These are phyloP conservation scores for Oryza rufipogon DNA, from an alignment of 176 grass and related monocot genomes.

Conservation along the genomic window DNA sequence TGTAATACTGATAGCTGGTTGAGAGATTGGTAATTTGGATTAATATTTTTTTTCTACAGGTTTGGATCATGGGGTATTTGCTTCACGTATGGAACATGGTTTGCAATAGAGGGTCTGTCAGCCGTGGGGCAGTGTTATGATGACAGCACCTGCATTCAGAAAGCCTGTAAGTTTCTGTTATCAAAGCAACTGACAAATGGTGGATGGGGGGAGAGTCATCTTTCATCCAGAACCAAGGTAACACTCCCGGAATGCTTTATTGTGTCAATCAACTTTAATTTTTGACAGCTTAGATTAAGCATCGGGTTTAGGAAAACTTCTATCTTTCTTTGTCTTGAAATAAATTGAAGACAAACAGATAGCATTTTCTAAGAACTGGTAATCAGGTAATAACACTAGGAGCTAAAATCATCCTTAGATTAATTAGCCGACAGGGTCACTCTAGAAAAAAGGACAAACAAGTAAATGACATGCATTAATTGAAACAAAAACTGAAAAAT, in stretches of 20 bases:
- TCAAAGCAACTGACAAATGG: conserved; percentile 63
- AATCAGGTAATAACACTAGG: neutral
- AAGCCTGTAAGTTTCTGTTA: conserved; percentile 67
- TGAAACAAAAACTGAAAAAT: neutral
- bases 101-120: conserved; percentile 58
- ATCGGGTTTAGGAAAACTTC: neutral
- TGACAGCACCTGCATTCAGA: conserved; percentile 47
- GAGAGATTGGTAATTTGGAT: neutral
- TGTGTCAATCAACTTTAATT: neutral
- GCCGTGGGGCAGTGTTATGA: conserved; percentile 55
- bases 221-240: conserved; percentile 70
- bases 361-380: neutral
- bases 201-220: conserved; percentile 82
- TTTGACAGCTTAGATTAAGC: neutral
- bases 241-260: neutral
- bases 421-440: neutral
- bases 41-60: conserved; percentile 32
- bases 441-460: neutral
- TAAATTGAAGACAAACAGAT: neutral
- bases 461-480: neutral
- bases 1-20: neutral
- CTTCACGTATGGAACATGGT: conserved; percentile 73
- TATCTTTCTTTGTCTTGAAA: neutral
- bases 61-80: conserved; percentile 79
- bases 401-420: neutral